Conservation (phyloP, 108 stramenopile species). For the Licmophora abbreviata region DNA sequence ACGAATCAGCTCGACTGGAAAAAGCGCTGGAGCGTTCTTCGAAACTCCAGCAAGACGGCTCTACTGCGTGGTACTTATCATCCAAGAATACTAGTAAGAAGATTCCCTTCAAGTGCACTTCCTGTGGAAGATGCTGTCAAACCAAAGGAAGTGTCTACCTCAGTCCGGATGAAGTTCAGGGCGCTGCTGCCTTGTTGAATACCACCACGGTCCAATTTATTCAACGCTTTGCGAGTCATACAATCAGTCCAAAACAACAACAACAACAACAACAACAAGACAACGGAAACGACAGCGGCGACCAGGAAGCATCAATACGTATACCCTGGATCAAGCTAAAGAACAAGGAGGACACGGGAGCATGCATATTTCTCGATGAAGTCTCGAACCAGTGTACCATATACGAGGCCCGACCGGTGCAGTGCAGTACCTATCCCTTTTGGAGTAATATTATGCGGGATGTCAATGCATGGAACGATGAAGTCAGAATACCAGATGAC, state of each 20-base stretch:
- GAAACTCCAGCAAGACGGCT: too few species aligned
- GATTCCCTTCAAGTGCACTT: constrained; percentile 27
- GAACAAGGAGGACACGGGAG: constrained; percentile 15
- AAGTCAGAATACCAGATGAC: constrained; percentile 28
- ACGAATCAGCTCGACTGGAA: too few species aligned
- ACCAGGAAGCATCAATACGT: too few species aligned
- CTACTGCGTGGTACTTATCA: too few species aligned
- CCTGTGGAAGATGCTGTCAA: constrained; percentile 58
- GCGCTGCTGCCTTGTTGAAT: constrained; percentile 8
- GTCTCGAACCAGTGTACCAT: constrained; percentile 32
- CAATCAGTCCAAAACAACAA: neutral
- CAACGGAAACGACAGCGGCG: constrained; percentile 4
- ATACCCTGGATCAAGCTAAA: constrained; percentile 33
- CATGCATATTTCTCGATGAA: constrained; percentile 29
- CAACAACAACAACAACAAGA: neutral
- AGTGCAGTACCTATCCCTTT: constrained; percentile 59
- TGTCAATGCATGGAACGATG: constrained; percentile 30
- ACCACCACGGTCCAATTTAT: constrained; percentile 5
- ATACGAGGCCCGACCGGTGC: constrained; percentile 43
- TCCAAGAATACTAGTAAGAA: too few species aligned
- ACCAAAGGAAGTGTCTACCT: constrained; percentile 56
- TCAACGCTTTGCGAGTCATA: neutral
- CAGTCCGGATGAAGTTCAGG: constrained; percentile 30
- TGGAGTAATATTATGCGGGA: constrained; percentile 41
- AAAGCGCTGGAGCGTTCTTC: too few species aligned